These are phyloP conservation scores for Cercospora zeina DNA, from an alignment of 2,329 filamentous ascomycete genomes.

Conservation along the genomic window DNA sequence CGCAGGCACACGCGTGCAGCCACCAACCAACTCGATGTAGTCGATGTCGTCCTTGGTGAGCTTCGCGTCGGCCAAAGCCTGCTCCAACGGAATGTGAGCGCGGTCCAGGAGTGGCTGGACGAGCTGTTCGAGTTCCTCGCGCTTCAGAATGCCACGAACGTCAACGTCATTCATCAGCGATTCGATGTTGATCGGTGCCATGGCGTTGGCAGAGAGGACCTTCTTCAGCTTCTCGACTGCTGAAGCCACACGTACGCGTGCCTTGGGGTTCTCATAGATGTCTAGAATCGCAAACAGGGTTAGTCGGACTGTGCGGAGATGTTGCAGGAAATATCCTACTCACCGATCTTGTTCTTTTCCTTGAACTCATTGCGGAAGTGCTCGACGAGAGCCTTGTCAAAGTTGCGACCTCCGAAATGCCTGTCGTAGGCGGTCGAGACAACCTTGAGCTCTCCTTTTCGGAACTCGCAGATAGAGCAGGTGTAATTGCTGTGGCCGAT, in stretches of 20 bases:
- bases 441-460: constrained; percentile 92
- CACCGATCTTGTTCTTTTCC: constrained; percentile 85
- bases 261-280: constrained; percentile 86
- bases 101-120: constrained; percentile 79
- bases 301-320: not conserved
- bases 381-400: constrained; percentile 91
- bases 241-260: constrained; percentile 78
- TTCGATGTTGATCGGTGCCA: constrained; percentile 92
- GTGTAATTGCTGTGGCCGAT: constrained; percentile 97
- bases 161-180: constrained; percentile 98
- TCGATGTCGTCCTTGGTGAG: constrained; percentile 91
- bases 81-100: constrained; percentile 73
- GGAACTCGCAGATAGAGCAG: constrained; percentile 90
- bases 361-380: constrained; percentile 96
- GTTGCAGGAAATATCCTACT: not conserved
- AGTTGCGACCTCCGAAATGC: constrained; percentile 95
- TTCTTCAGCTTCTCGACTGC: constrained; percentile 98
- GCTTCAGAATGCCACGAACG: constrained; percentile 82
- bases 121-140: constrained; percentile 90
- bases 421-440: constrained; percentile 91
- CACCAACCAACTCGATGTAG: constrained; percentile 87
- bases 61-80: constrained; percentile 91
- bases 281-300: constrained; percentile 49
- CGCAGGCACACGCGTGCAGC: constrained; percentile 87
- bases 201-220: constrained; percentile 91